Conservation (phyloP, 2,329 filamentous ascomycete species). For the Nigrograna mackinnonii region DNA sequence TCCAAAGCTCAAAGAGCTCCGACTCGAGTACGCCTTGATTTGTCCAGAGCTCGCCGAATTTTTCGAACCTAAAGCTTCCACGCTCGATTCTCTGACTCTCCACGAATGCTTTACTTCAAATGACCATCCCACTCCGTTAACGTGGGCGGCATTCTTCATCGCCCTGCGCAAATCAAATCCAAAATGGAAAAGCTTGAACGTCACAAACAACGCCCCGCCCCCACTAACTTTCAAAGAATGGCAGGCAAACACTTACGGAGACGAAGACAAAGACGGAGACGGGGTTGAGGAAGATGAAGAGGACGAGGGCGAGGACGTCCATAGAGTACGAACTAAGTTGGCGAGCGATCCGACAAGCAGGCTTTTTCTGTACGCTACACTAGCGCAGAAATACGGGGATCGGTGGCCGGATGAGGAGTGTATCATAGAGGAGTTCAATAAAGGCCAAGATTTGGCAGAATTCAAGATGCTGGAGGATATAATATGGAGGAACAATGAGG, state of each 20-base stretch:
- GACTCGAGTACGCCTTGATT: not conserved
- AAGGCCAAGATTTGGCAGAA: not conserved
- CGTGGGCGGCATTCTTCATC: not conserved
- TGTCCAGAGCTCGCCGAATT: not conserved
- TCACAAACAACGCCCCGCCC: not conserved
- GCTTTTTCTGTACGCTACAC: not conserved
- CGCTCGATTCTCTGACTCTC: not conserved
- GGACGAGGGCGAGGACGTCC: not conserved
- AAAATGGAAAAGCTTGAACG: not conserved
- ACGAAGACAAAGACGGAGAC: not conserved
- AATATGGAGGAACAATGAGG: not conserved
- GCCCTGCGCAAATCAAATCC: not conserved
- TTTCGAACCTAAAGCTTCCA: not conserved
- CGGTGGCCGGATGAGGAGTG: not conserved
- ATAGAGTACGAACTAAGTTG: not conserved
- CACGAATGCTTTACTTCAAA: not conserved
- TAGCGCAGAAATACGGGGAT: not conserved
- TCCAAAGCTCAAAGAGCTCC: not conserved
- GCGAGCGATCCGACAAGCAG: not conserved
- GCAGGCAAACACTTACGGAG: not conserved
- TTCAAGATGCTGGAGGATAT: not conserved
- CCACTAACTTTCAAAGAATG: not conserved
- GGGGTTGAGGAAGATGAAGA: not conserved
- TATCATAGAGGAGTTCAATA: not conserved
- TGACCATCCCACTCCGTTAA: not conserved